These are phyloP conservation scores for Penicillium digitatum DNA, from an alignment of 2,329 filamentous ascomycete genomes.

Conservation along the genomic window DNA sequence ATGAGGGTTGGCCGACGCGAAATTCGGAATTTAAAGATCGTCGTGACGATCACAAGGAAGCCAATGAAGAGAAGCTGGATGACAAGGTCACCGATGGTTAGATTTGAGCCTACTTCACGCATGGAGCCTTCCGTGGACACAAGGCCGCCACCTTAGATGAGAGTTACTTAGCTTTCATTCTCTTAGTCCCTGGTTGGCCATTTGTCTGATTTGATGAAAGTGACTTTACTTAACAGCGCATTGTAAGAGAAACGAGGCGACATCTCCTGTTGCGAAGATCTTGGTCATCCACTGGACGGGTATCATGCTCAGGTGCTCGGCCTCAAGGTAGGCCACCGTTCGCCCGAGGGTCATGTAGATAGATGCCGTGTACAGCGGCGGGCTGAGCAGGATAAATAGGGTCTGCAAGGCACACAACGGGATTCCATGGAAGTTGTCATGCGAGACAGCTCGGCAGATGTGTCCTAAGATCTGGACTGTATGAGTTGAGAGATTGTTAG, in stretches of 20 bases:
- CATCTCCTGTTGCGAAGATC: conserved; percentile 35
- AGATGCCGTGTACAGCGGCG: conserved; percentile 40
- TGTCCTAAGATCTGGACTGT: conserved; percentile 46
- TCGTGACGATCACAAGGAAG: conserved; percentile 52
- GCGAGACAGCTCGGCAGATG: conserved; percentile 25
- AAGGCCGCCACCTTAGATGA: conserved; percentile 27
- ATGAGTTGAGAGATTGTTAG: neutral
- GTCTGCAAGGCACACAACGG: conserved; percentile 34
- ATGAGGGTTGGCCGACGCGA: conserved; percentile 8
- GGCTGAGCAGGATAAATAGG: conserved; percentile 36
- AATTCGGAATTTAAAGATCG: conserved; percentile 51
- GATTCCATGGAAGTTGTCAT: conserved; percentile 23
- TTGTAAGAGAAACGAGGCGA: conserved; percentile 34
- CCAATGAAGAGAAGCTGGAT: conserved; percentile 58
- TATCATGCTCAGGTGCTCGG: conserved; percentile 33
- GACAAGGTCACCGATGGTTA: conserved; percentile 55
- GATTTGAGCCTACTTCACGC: conserved; percentile 24
- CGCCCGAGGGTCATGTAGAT: conserved; percentile 42
- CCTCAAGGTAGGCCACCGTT: conserved; percentile 32
- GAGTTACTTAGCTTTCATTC: neutral
- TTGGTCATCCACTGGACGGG: conserved; percentile 37
- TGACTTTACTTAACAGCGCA: conserved; percentile 18
- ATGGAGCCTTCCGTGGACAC: conserved; percentile 23
- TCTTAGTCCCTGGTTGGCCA: neutral
- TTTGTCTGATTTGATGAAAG: neutral